Percentiles rank a stretch among this genome's conserved stretches.
These are phyloP conservation scores for Ustilago crameri DNA, from an alignment of 1,284 basidiomycete genomes.

Conservation along the genomic window DNA sequence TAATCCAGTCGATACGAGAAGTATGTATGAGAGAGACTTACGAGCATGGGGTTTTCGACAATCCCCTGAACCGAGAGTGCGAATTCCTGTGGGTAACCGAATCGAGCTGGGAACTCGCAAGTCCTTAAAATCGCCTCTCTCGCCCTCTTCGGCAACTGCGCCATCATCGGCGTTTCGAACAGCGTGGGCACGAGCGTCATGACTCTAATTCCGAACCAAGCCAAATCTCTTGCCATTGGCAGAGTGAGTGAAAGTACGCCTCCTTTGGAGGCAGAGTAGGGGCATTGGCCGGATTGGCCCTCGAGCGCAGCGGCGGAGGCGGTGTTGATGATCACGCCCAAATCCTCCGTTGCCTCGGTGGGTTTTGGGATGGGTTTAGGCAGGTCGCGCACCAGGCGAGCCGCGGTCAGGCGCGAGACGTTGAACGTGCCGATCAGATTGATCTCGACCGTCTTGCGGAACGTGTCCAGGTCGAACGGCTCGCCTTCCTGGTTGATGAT, in stretches of 20 bases:
- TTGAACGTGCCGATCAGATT: constrained; percentile 67
- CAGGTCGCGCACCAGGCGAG: constrained; percentile 57
- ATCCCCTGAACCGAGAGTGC: constrained; percentile 59
- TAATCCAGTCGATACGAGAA: background rate
- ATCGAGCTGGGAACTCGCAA: constrained; percentile 50
- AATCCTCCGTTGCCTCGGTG: constrained; percentile 48
- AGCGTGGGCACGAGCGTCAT: constrained; percentile 64
- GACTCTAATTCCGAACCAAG: constrained; percentile 63
- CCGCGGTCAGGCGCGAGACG: constrained; percentile 66
- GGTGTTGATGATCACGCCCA: constrained; percentile 68
- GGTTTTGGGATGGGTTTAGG: constrained; percentile 46
- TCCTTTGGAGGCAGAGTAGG: constrained; percentile 66
- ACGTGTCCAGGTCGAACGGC: constrained; percentile 65
- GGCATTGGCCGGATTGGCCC: constrained; percentile 68
- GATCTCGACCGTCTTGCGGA: constrained; percentile 60
- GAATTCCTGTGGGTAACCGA: constrained; percentile 64
- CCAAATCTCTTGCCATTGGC: constrained; percentile 68
- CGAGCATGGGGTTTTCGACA: constrained; percentile 65
- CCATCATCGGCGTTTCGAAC: constrained; percentile 68
- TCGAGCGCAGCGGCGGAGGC: constrained; percentile 66
- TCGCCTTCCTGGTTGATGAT: constrained; percentile 60
- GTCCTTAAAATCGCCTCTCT: constrained; percentile 29
- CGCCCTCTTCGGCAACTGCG: constrained; percentile 49
- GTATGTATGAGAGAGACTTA: constrained; percentile 34
- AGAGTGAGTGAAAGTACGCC: constrained; percentile 65